Base-by-base conservation (phyloP, 2,329 filamentous ascomycete genomes). In the Nemania abortiva region DNA sequence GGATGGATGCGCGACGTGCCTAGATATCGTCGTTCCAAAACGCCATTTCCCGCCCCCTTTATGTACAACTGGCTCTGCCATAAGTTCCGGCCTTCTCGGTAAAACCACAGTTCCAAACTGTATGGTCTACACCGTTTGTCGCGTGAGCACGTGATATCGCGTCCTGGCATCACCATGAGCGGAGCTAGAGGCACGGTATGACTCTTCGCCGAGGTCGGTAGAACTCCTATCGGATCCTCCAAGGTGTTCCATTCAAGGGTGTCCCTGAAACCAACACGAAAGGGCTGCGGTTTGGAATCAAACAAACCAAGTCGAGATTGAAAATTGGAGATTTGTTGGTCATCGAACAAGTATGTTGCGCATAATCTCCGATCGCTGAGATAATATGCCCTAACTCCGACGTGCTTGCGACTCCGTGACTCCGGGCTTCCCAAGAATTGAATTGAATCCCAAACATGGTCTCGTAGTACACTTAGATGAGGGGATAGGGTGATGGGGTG, bases 331-430 rank as follows among this genome's bases (percentile, higher is more conserved):
- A 1, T 52, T 20, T 34, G 18, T 37, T 20, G n/a, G 20, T 24
- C 22, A 4, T 39, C 27, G 18, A 39, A 49, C 47, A 45, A 45
- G 39, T n/a, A 18, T 22, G 27, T 45, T 58, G 24, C 31, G 50
- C n/a, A 45, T 31, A 39, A 53, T 45, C 18, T 53, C 62, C 54
- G 54, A 39, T 22, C 15, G 54, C 62, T 22, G 45, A 64, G 61
- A 42, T 20, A 45, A 9, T 9, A 34, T 34, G 31, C 31, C 31
- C 31, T 34, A 34, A 34, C 31, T 34, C 31, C 31, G 31, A 34
- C 31, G 9, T 34, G 9, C 5, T 34, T 34, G 31, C 31, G 9
- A 34, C 5, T 34, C 31, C 31, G 31, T 34, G 31, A 34, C 31
- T 34, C 31, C 31, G 31, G 31, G 31, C 9, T 34, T 9, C 31